Evolutionary conservation across 1,284 basidiomycete genomes (phyloP).

Genomic region (Heterobasidion occidentale): DNA sequence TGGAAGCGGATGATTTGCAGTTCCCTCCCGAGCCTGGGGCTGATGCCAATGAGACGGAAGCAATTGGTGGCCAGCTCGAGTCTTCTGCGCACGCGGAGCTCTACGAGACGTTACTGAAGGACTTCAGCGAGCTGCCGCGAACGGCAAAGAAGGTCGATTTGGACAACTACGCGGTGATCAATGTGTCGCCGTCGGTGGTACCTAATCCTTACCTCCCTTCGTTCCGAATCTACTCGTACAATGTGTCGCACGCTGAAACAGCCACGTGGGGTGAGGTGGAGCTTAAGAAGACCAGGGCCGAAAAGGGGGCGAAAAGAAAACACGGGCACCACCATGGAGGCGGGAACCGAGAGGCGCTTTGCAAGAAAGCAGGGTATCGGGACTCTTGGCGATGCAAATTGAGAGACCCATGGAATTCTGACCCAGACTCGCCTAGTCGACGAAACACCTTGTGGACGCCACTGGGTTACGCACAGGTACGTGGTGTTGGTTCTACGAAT

Average conservation of each 20-base stretch:
- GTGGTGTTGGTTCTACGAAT: conserved; percentile 11
- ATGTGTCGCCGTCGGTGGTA: conserved; percentile 75
- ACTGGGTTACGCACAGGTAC: conserved; percentile 77
- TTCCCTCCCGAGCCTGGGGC: conserved; percentile 16
- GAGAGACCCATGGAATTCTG: conserved; percentile 52
- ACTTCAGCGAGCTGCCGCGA: conserved; percentile 52
- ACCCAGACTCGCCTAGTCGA: conserved; percentile 61
- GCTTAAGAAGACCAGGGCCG: conserved; percentile 19
- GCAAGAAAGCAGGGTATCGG: conserved; percentile 42
- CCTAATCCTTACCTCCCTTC: conserved; percentile 85
- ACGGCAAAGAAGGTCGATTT: conserved; percentile 43
- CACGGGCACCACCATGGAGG: conserved; percentile 43
- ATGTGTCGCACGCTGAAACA: conserved; percentile 41
- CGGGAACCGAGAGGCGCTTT: conserved; percentile 26
- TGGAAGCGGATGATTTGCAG: conserved; percentile 48
- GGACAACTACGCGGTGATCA: conserved; percentile 69
- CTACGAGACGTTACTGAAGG: conserved; percentile 43
- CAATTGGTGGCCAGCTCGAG: not conserved
- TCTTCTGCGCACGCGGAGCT: conserved; percentile 28
- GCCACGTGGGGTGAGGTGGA: conserved; percentile 15
- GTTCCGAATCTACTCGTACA: conserved; percentile 80
- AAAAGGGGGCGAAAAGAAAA: conserved; percentile 26
- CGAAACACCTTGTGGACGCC: conserved; percentile 64
- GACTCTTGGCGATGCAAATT: conserved; percentile 55
- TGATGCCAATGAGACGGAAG: conserved; percentile 13